A percentile compares a stretch with the other conserved stretches of the same genome.
phyloP scores from a whole-genome alignment of 2,329 filamentous ascomycete species.

The Fusarium haematococcum region DNA sequence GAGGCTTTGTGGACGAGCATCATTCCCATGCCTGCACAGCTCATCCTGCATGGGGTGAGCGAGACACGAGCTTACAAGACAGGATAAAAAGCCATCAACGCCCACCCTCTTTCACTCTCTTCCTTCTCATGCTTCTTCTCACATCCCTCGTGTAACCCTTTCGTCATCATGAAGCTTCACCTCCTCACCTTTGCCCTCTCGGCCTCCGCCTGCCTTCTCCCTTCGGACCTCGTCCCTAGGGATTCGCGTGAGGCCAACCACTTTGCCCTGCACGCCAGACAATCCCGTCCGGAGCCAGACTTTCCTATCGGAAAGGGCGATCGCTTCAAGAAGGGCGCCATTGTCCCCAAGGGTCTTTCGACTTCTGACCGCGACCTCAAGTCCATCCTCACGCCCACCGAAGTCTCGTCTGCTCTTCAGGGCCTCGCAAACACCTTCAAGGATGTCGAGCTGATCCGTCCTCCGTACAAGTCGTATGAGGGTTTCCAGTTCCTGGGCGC shows the following conservation, averaged over 20 bases:
- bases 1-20: conserved; percentile 9
- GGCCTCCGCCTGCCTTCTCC: conserved; percentile 52
- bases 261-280: conserved; percentile 16
- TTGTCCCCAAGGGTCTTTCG: conserved; percentile 49
- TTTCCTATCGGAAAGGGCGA: conserved; percentile 57
- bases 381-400: conserved; percentile 58
- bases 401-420: conserved; percentile 58
- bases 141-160: neutral
- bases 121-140: neutral
- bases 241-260: conserved; percentile 13
- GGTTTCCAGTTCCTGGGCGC: conserved; percentile 53
- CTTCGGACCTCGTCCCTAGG: conserved; percentile 48
- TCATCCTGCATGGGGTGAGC: neutral
- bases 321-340: conserved; percentile 54
- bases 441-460: conserved; percentile 53
- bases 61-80: neutral
- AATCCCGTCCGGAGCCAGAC: conserved; percentile 41
- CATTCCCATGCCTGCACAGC: neutral
- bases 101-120: neutral
- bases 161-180: conserved; percentile 46
- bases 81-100: neutral
- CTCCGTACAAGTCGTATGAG: conserved; percentile 59
- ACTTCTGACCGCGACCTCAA: conserved; percentile 51
- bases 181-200: conserved; percentile 37
- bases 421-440: conserved; percentile 55